Conservation (phyloP, 768 basidiomycete species). For the Rhodosporidiobolus odoratus region DNA sequence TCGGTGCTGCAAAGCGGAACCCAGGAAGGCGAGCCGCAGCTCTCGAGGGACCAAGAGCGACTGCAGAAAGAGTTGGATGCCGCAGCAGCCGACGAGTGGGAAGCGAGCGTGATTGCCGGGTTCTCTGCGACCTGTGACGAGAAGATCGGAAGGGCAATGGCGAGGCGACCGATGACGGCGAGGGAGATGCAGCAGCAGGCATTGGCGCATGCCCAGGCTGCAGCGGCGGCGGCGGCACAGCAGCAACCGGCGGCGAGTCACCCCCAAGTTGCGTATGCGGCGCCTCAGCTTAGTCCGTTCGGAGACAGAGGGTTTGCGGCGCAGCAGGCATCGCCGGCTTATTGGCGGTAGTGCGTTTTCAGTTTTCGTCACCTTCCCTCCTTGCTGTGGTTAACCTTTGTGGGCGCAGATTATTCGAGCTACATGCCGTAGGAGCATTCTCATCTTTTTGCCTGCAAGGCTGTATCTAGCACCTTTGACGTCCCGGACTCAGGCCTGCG, state of each 20-base stretch:
- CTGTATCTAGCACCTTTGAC: background rate
- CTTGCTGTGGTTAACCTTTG: background rate
- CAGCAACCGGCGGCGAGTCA: background rate
- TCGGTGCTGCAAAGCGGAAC: background rate
- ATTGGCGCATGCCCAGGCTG: background rate
- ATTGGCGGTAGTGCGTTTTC: background rate
- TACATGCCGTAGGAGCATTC: background rate
- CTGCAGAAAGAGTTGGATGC: conserved; percentile 24
- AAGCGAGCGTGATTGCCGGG: conserved; percentile 20
- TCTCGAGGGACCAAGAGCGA: conserved; percentile 21
- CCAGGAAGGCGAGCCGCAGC: background rate
- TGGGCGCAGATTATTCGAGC: background rate
- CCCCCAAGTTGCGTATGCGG: background rate
- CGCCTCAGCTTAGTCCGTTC: background rate
- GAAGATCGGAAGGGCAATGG: conserved; percentile 16
- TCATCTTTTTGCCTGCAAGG: background rate
- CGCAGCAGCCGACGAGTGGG: conserved; percentile 32
- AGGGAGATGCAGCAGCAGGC: conserved; percentile 24
- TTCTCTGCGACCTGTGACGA: conserved; percentile 35
- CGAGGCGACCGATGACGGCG: conserved; percentile 21
- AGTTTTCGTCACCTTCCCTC: background rate
- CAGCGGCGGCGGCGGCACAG: background rate
- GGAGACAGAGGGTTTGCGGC: background rate
- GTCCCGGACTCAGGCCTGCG: too few species aligned
- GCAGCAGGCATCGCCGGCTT: background rate